Evolutionary conservation across 805 yeast genomes (phyloP).

Genomic region (Danielia oregonensis): DNA sequence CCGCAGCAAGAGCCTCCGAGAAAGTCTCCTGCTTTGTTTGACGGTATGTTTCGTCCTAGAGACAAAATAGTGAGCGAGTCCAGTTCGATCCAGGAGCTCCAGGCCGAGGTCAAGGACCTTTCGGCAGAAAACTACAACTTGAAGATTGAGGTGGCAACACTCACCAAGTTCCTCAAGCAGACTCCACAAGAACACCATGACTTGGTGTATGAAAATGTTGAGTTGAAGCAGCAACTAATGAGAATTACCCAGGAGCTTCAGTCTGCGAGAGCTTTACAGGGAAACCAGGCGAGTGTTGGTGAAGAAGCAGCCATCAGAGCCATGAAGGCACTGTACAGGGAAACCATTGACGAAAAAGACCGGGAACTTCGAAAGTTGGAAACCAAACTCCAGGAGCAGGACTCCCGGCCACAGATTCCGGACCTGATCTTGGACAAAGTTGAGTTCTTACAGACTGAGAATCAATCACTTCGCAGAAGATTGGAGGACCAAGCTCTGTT

Average conservation of each 20-base stretch:
- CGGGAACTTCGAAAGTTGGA: slow-evolving; percentile 8
- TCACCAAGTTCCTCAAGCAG: slow-evolving; percentile 36
- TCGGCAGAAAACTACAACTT: slow-evolving; percentile 42
- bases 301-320: slow-evolving; percentile 3
- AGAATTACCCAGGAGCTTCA: slow-evolving; percentile 5
- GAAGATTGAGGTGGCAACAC: slow-evolving; percentile 41
- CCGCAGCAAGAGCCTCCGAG: slow-evolving; percentile 1
- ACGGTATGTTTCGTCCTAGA: slow-evolving; percentile 2
- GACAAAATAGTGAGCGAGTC: slow-evolving; percentile 6
- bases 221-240: slow-evolving; percentile 17
- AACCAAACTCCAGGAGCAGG: slow-evolving; percentile 6
- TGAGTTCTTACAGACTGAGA: slow-evolving; percentile 17
- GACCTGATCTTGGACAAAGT: slow-evolving; percentile 15
- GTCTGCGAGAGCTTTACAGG: not conserved
- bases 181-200: slow-evolving; percentile 41
- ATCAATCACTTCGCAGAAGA: slow-evolving; percentile 17
- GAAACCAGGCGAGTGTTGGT: not conserved
- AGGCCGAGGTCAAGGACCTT: slow-evolving; percentile 24
- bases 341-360: slow-evolving; percentile 10
- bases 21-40: slow-evolving; percentile 2
- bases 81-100: slow-evolving; percentile 22
- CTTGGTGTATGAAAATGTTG: slow-evolving; percentile 35
- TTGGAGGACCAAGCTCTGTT: slow-evolving; percentile 7
- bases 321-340: slow-evolving; percentile 5
- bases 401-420: slow-evolving; percentile 8